Evolutionary conservation across 495 filamentous ascomycete genomes (phyloP), one percentile per base, ranked within the genome.

Genomic region (Thermothielavioides terrestris): DNA sequence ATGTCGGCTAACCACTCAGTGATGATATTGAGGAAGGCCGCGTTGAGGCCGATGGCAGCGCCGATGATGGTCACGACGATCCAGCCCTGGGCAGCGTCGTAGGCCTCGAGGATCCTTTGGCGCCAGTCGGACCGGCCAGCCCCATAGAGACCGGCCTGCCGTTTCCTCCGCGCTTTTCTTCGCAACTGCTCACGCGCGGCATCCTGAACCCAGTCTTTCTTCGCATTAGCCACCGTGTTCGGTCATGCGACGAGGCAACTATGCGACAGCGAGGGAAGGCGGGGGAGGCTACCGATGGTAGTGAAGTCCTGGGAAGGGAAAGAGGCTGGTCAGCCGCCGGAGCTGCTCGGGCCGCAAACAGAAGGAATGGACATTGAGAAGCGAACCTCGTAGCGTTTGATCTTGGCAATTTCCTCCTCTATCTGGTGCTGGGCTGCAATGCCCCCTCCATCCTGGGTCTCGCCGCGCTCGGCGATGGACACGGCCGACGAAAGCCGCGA

Each of bases 1-100:
- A 96, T 82, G 69, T 98, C 92, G 44, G 89, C 86, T 38, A 98
- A 68, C 92, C 92, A 98, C 62, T 98, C 92, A 20, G 92, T 97
- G 46, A 92, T 78, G 54, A 98, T 97, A 64, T 95, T 98, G 43
- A 98, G 68, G 55, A 96, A 82, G 1, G 86, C 94, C 17, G 92
- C 90, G 59, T 96, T 97, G 41, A 95, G 55, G 3, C 92, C 92
- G 62, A 98, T 98, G 25, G 85, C 87, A 43, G 82, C 83, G 46
- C 92, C 92, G 48, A 98, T 90, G 42, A 98, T 73, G 14, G 88
- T 97, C 41, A 98, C 86, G 36, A 98, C 94, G 38, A 98, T 91
- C 92, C 92, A 98, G 7, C 89, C 91, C 69, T 97, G 94, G 6
- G 88, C 94, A 9, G 92, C 94, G 62, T 96, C 91, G 68, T 96